These are phyloP conservation scores for Ascoidea tarda DNA, from an alignment of 805 yeast genomes.

Conservation along the genomic window DNA sequence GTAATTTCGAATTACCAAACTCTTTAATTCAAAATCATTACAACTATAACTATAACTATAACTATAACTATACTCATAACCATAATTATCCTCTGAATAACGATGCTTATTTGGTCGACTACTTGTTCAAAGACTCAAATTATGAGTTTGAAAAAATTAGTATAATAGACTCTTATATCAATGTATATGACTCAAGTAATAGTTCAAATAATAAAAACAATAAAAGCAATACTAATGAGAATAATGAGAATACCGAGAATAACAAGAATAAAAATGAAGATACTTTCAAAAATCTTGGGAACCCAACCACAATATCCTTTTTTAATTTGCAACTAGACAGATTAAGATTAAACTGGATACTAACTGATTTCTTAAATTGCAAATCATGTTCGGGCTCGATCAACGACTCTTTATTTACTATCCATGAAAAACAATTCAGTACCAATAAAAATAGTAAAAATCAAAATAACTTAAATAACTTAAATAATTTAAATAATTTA, in stretches of 20 bases:
- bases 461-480: background rate
- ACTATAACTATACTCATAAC: too few relatives aligned
- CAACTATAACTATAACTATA: background rate
- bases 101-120: slow-evolving; percentile 8
- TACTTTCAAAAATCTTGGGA: slow-evolving; percentile 3
- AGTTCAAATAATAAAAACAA: too few relatives aligned
- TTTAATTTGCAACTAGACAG: slow-evolving; percentile 55
- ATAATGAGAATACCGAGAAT: slow-evolving; percentile 4
- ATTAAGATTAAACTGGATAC: slow-evolving; percentile 40
- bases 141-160: slow-evolving; percentile 28
- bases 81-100: too few relatives aligned
- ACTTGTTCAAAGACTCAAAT: slow-evolving; percentile 13
- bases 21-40: background rate
- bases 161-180: slow-evolving; percentile 37
- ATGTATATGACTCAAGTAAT: slow-evolving; percentile 14
- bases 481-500: background rate
- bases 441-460: background rate
- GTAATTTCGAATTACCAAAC: slow-evolving; percentile 42
- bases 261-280: slow-evolving; percentile 3
- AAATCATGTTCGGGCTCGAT: slow-evolving; percentile 59
- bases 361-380: slow-evolving; percentile 58
- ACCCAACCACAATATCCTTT: slow-evolving; percentile 35
- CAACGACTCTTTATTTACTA: slow-evolving; percentile 60
- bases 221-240: background rate
- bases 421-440: slow-evolving; percentile 51